These are phyloP conservation scores for Aspergillus fumigatiaffinis DNA, from an alignment of 2,329 filamentous ascomycete species.

Conservation along the genomic window DNA sequence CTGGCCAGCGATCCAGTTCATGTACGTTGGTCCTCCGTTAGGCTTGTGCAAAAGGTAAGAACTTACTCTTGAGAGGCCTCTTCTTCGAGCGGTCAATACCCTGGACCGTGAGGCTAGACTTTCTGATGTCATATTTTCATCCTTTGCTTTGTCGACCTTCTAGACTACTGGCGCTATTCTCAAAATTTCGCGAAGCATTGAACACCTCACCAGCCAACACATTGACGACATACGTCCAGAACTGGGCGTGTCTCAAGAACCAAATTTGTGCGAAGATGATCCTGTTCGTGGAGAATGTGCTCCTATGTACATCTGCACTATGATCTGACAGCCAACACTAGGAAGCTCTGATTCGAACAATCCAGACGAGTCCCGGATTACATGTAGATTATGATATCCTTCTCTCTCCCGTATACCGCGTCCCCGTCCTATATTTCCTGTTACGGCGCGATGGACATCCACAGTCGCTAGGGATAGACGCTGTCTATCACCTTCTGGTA, in stretches of 20 bases:
- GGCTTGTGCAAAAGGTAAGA: slow-evolving; percentile 29
- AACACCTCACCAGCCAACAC: slow-evolving; percentile 4
- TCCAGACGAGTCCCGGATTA: slow-evolving; percentile 36
- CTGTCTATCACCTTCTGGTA: slow-evolving; percentile 67
- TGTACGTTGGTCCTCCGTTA: slow-evolving; percentile 43
- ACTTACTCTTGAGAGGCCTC: slow-evolving; percentile 5
- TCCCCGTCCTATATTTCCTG: slow-evolving; percentile 73
- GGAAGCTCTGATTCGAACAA: slow-evolving; percentile 40
- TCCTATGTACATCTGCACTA: slow-evolving; percentile 5
- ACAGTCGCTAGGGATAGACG: slow-evolving; percentile 60
- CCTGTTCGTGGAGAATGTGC: slow-evolving; percentile 20
- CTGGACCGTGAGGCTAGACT: background rate
- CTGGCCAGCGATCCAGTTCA: slow-evolving; percentile 50
- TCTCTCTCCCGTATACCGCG: slow-evolving; percentile 69
- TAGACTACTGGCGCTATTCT: slow-evolving; percentile 26
- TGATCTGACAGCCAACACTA: slow-evolving; percentile 32
- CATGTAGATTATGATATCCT: slow-evolving; percentile 68
- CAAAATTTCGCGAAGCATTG: slow-evolving; percentile 26
- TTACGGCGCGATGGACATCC: slow-evolving; percentile 56
- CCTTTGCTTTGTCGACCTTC: slow-evolving; percentile 8
- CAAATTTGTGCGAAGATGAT: slow-evolving; percentile 25
- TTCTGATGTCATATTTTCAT: background rate
- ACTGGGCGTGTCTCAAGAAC: slow-evolving; percentile 11
- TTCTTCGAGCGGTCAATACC: background rate
- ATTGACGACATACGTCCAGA: slow-evolving; percentile 10